Evolutionary conservation across 2,329 filamentous ascomycete genomes (phyloP).

Genomic region (Diplodia scrobiculata): DNA sequence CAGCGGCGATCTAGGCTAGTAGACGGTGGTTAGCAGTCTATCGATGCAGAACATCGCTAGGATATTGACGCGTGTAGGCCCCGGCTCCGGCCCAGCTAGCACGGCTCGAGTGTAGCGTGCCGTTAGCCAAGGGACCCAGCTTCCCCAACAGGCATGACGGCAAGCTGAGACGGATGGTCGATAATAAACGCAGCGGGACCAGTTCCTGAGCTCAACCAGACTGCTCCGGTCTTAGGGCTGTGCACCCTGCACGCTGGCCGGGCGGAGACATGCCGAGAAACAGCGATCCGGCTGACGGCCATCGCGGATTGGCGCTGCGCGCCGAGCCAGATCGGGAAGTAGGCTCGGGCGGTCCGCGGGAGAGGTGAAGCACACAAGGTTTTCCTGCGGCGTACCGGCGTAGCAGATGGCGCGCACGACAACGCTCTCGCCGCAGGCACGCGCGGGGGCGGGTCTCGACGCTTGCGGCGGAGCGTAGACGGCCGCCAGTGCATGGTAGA

Average conservation of each 20-base stretch:
- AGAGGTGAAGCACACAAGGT: not conserved
- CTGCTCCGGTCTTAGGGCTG: conserved; percentile 10
- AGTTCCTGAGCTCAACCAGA: not conserved
- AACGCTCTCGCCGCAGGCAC: not conserved
- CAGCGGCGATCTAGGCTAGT: conserved; percentile 3
- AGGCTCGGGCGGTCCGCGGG: conserved; percentile 2
- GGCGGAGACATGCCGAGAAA: not conserved
- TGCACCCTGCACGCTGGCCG: not conserved
- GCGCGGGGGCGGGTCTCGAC: not conserved
- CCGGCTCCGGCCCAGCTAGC: not conserved
- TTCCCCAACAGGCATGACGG: conserved; percentile 4
- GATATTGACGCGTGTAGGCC: conserved; percentile 14
- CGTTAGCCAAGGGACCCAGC: conserved; percentile 4
- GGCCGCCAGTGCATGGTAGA: not conserved
- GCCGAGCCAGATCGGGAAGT: not conserved
- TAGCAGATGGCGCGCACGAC: not conserved
- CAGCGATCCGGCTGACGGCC: conserved; percentile 10
- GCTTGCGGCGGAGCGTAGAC: not conserved
- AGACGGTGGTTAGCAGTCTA: conserved; percentile 6
- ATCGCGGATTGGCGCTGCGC: not conserved
- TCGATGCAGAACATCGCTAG: conserved; percentile 17
- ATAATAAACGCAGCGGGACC: not conserved
- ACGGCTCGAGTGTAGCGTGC: conserved; percentile 9
- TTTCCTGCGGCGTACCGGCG: conserved; percentile 4
- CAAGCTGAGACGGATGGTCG: not conserved